Evolutionary conservation across 306 rosid species (phyloP).

Genomic region (Trifolium pratense): DNA sequence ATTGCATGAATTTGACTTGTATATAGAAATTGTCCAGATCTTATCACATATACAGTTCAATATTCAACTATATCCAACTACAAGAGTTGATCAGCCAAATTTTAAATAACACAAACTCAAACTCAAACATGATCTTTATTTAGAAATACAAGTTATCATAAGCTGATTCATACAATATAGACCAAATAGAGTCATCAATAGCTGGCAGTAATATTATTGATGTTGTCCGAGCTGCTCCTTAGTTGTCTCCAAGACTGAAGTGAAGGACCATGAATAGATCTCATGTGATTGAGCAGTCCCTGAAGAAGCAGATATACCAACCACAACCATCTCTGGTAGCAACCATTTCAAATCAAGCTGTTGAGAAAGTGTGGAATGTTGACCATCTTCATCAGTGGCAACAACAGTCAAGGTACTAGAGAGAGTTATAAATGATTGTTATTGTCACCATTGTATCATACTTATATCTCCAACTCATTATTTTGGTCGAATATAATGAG

Average conservation of each 20-base stretch:
- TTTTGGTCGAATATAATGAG: not conserved
- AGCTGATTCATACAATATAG: too few relatives aligned
- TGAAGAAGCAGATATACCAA: not conserved
- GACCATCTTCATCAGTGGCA: not conserved
- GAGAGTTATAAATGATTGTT: not conserved
- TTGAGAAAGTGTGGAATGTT: not conserved
- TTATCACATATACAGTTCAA: too few relatives aligned
- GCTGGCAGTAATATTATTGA: not conserved
- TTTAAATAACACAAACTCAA: too few relatives aligned
- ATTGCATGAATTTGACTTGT: too few relatives aligned
- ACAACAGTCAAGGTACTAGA: not conserved
- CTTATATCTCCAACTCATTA: not conserved
- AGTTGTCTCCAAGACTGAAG: fast-evolving
- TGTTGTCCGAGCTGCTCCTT: not conserved
- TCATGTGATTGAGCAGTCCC: not conserved
- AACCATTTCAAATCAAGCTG: not conserved
- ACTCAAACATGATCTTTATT: too few relatives aligned
- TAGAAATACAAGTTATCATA: too few relatives aligned
- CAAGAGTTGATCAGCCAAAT: too few relatives aligned
- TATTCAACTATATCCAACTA: too few relatives aligned
- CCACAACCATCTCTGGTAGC: not conserved
- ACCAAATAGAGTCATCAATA: not conserved
- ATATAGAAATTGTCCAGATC: too few relatives aligned
- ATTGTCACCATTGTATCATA: not conserved
- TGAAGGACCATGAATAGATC: not conserved